phyloP scores from a whole-genome alignment of 1,284 basidiomycete genomes.

The Cerioporus squamosus region DNA sequence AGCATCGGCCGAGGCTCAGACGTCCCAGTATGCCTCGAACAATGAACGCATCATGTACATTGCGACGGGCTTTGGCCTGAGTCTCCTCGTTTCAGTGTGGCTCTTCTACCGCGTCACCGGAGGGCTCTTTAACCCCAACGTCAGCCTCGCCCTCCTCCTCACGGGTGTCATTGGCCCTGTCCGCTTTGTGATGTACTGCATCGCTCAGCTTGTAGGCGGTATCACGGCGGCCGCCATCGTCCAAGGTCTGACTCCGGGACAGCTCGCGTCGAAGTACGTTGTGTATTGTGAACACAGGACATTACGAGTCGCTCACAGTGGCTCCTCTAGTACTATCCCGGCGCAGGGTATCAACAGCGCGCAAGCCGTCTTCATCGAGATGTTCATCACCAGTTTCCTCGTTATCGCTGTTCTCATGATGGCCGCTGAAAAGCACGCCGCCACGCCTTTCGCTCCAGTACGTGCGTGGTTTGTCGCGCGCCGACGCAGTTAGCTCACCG shows the following conservation, averaged over 20 bases:
- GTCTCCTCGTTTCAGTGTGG: constrained; percentile 72
- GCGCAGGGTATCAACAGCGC: constrained; percentile 48
- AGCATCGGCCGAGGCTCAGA: constrained; percentile 24
- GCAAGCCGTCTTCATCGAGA: constrained; percentile 74
- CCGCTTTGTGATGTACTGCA: constrained; percentile 63
- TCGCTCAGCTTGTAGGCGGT: constrained; percentile 67
- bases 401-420: constrained; percentile 69
- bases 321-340: constrained; percentile 47
- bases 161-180: constrained; percentile 63
- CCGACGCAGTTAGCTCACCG: background rate
- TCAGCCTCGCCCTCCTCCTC: constrained; percentile 65
- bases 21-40: constrained; percentile 34
- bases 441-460: constrained; percentile 76
- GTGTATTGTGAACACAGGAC: background rate
- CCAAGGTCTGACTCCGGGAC: constrained; percentile 62
- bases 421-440: constrained; percentile 69
- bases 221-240: constrained; percentile 67
- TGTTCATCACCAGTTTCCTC: constrained; percentile 69
- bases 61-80: constrained; percentile 66
- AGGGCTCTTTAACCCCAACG: constrained; percentile 72
- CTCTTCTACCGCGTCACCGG: constrained; percentile 78
- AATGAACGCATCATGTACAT: constrained; percentile 60
- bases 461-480: constrained; percentile 11
- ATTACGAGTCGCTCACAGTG: background rate
- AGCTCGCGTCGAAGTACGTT: constrained; percentile 59